Conservation (phyloP, 2,329 filamentous ascomycete species). For the Calonectria leucothoes region DNA sequence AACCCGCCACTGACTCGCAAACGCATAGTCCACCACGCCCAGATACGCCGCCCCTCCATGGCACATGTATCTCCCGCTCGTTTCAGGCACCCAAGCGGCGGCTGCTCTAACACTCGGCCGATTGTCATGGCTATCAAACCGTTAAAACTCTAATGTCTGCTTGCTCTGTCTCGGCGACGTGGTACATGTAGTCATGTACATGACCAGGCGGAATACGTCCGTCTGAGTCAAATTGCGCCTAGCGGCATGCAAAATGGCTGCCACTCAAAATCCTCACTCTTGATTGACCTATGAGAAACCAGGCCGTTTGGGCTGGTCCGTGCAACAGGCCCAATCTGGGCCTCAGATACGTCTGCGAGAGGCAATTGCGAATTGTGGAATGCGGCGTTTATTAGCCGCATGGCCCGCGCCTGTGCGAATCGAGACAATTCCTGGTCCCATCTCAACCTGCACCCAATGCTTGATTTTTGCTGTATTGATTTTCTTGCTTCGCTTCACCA, state of each 20-base stretch:
- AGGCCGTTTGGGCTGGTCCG: neutral
- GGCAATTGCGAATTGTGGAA: neutral
- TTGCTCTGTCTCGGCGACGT: neutral
- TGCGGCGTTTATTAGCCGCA: neutral
- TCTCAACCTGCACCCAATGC: neutral
- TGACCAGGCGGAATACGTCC: neutral
- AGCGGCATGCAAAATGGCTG: conserved; percentile 6
- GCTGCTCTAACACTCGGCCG: conserved; percentile 29
- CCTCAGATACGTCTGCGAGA: neutral
- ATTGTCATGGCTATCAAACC: neutral
- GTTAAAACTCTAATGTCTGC: neutral
- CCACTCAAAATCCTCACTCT: neutral
- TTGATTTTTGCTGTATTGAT: neutral
- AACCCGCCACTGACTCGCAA: conserved; percentile 42
- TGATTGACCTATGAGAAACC: neutral
- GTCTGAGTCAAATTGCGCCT: neutral
- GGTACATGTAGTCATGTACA: neutral
- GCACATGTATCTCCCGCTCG: conserved; percentile 9
- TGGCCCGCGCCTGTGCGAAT: neutral
- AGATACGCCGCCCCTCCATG: neutral
- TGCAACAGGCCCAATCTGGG: neutral
- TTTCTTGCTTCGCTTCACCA: neutral
- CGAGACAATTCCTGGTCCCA: neutral
- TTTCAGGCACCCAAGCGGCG: neutral
- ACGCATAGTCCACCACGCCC: conserved; percentile 1